Evolutionary conservation across 2,329 filamentous ascomycete species (phyloP), one percentile per base, ranked within the genome.

Genomic region (Sclerotinia sclerotiorum): DNA sequence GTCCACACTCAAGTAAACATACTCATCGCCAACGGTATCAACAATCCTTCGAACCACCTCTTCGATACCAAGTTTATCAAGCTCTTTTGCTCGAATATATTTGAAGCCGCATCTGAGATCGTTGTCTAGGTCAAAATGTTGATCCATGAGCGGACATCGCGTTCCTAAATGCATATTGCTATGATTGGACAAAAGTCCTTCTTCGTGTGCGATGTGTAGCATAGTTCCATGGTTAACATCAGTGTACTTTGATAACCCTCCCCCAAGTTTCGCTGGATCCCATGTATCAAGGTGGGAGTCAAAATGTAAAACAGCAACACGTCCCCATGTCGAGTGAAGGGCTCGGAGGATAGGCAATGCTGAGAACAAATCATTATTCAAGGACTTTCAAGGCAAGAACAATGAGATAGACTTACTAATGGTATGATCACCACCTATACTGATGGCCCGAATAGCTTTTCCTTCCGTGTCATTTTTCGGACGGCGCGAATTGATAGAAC

Each of bases 121-220:
- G n/a, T 76, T 77, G 65, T 75, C 69, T 15, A 77, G 57, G 56
- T 77, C 75, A 35, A 70, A 76, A 56, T 75, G 72, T 56, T 73
- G 67, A 44, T 76, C 72, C 44, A 72, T 71, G 0, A 76, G 67
- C 3, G 65, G 60, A 52, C 73, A 76, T 10, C 75, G 72, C 19
- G 74, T 74, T 27, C 76, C 76, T 1, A 76, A 65, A 70, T 77
- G 76, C 74, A 77, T 76, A 24, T 76, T 76, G 64, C 74, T 74
- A 44, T 75, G 55, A 52, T 75, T 74, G 2, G 74, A 75, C 6
- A 77, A 67, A 5, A 77, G 68, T 3, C 75, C 76, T 70, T 77
- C 76, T 62, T 77, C 74, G 29, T 77, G 75, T 11, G 76, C 76
- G n/a, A 77, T 76, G 52, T 77, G 76, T 13, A 77, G 69, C 73